Evolutionary conservation across 148 eudicot genomes (phyloP), one percentile per base, ranked within the genome.

Genomic region (Camellia granthamiana): DNA sequence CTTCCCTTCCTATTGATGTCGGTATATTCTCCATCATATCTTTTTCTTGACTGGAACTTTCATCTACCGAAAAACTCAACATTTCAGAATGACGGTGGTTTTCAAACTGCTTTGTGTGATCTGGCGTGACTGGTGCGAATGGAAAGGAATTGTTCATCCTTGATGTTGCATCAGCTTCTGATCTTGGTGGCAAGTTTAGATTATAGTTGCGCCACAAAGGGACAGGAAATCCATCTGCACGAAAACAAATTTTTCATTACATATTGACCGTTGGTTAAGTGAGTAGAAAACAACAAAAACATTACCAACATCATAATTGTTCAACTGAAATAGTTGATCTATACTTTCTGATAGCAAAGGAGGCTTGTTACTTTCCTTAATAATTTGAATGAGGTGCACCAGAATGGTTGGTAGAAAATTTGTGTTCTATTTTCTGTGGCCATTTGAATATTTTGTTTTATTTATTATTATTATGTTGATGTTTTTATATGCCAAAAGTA

Each of bases 91-190:
- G 72, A 67, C 59, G 79, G 64, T 79, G 58, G 69, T 74, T 78
- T 44, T 84, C 76, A 11, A 76, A 56, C 44, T 82, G 83, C 78
- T 80, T 92, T 76, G 73, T 72, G n/a, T 85, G 83, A 19, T 88
- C 90, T 75, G 92, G 95, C 44, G 90, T 90, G 60, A 69, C 78
- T 60, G 91, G 91, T 62, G 88, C 88, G 51, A 91, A 81, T 51
- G 58, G 83, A 79, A 79, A 84, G 67, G 83, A 86, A 78, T 58
- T 84, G 66, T 77, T 55, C 62, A 82, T 67, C 69, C 81, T 60
- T 38, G 86, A 72, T 16, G 70, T 80, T 68, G 81, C 79, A 47
- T 80, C 82, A 64, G 74, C 74, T 63, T 77, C 85, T 54, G 78
- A 43, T 62, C 76, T 78, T 70, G 84, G 74, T 12, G 90, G 82